Percentiles rank a stretch among this genome's conserved stretches.
Evolutionary conservation across 768 basidiomycete species (phyloP).

Genomic region (Clavaria fumosa): DNA sequence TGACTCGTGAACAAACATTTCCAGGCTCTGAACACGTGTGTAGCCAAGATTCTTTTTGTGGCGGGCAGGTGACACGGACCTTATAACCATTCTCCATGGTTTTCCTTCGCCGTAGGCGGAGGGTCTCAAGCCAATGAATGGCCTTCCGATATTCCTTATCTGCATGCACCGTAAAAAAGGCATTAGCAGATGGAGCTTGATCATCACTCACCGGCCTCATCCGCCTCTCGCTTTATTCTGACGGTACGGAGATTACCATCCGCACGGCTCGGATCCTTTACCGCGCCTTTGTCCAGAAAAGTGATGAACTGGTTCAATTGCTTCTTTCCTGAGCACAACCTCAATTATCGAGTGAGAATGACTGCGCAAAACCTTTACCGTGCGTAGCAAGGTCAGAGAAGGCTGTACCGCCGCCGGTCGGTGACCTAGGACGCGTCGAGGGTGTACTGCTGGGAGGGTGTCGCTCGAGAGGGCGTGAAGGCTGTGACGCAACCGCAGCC

Average conservation of each 20-base stretch:
- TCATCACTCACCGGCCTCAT: slow-evolving; percentile 62
- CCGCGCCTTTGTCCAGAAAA: slow-evolving; percentile 64
- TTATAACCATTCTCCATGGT: slow-evolving; percentile 71
- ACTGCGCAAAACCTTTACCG: no score
- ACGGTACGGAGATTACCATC: slow-evolving; percentile 57
- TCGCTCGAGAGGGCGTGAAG: slow-evolving; percentile 59
- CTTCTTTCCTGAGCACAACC: slow-evolving; percentile 46
- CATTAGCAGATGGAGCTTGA: slow-evolving; percentile 5
- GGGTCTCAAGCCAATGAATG: slow-evolving; percentile 86
- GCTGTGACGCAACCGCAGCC: slow-evolving; percentile 54
- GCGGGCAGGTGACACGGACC: slow-evolving; percentile 23
- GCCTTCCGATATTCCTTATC: slow-evolving; percentile 86
- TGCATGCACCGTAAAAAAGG: slow-evolving; percentile 14
- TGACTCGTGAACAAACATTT: slow-evolving; percentile 63
- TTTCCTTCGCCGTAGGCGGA: slow-evolving; percentile 68
- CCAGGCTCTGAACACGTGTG: slow-evolving; percentile 43
- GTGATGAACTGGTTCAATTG: slow-evolving; percentile 78
- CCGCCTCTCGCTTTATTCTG: slow-evolving; percentile 76
- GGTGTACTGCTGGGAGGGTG: slow-evolving; percentile 48
- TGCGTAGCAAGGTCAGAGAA: slow-evolving; percentile 84
- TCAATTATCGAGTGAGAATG: no score
- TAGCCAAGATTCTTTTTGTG: background rate
- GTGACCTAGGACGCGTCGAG: slow-evolving; percentile 50
- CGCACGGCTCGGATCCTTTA: slow-evolving; percentile 43
- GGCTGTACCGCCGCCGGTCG: slow-evolving; percentile 65